Base-by-base conservation (phyloP, 208 protist genomes). In the Endotrypanum monterogeii region DNA sequence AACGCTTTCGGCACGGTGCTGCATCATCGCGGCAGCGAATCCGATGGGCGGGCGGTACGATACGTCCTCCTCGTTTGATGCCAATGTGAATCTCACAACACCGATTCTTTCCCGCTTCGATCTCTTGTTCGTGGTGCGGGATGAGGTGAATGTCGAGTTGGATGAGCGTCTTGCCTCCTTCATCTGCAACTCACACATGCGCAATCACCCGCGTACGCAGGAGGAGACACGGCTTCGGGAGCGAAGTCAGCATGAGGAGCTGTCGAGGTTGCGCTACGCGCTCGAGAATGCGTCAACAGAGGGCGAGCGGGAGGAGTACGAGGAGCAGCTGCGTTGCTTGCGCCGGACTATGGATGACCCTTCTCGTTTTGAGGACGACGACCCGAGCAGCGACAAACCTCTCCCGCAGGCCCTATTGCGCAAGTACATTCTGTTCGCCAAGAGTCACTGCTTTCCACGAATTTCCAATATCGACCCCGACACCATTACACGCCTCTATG, bases 61-160 rank as follows among this genome's bases (percentile, higher is more conserved):
- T 81, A 84, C 97, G 0, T 91, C 90, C n/a, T 71, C 95, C 12
- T 97, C 96, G 39, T 99, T 99, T 60, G 80, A 94, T 18, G 84
- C 98, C 28, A 99, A 99, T 75, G 98, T 99, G 25, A 98, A 99
- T 73, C 90, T 99, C 25, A 99, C 99, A 0, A 98, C 99, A 61
- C 98, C 99, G 12, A 99, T 99, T 80, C 84, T 99, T 50, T 99
- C 99, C n/a, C 98, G 99, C 74, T 99, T 99, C 73, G 93, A 98
- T 56, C 81, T 98, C 25, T 81, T 98, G 39, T 97, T 96, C 76
- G 94, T 96, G 56, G 97, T 99, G 37, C 87, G 92, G 35, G 99
- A 99, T 83, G 92, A 90, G 65, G 96, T 99, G 11, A 98, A 99
- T 68, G 94, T 96, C n/a, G 91, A 98, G 57, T 74, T 91, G 20